Base-by-base conservation (phyloP, 2,329 filamentous ascomycete species). In the Fusarium buharicum region DNA sequence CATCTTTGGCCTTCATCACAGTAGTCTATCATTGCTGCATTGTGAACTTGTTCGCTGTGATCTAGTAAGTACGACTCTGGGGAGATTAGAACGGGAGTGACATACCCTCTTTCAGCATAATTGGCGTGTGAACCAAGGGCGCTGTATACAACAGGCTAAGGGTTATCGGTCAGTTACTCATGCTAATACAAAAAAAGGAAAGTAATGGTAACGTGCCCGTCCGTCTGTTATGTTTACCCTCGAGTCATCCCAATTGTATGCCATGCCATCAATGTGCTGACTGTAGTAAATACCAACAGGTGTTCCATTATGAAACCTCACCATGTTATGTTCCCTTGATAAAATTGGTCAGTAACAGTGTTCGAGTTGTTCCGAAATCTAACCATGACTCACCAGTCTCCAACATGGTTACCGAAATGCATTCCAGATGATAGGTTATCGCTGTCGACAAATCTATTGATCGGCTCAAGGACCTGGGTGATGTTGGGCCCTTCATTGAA, bases 91-190 rank as follows among this genome's bases (percentile, higher is more conserved):
- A 1, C 16, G 9, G 1, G 3, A 3, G 12, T 7, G 12, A 39
- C 65, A 44, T 64, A 75, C 75, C 75, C 75, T 16, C 58, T 8
- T 8, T 62, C 44, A 11, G 63, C 52, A 41, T 75, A 77, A 13
- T 75, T 76, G 18, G 75, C 75, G 27, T 77, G 75, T 1, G 75
- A 74, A 3, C 75, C 75, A 5, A 59, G 63, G 6, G 72, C 75
- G 30, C 75, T 77, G 20, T 74, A 77, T 0, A 73, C 70, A 7
- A 73, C 39, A 8, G 75, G 74, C 73, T 77, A n/a, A 1, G 59
- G 6, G 36, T 6, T 18, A 9, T 55, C 10, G 52, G 51, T 59
- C 13, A 59, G 36, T 12, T 0, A 2, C 14, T 16, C 4, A 10
- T 27, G 6, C 20, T 6, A 3, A 1, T 14, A 3, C 14, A 4